Base-by-base conservation (phyloP, 306 rosid species). In the Cucurbita ficifolia region DNA sequence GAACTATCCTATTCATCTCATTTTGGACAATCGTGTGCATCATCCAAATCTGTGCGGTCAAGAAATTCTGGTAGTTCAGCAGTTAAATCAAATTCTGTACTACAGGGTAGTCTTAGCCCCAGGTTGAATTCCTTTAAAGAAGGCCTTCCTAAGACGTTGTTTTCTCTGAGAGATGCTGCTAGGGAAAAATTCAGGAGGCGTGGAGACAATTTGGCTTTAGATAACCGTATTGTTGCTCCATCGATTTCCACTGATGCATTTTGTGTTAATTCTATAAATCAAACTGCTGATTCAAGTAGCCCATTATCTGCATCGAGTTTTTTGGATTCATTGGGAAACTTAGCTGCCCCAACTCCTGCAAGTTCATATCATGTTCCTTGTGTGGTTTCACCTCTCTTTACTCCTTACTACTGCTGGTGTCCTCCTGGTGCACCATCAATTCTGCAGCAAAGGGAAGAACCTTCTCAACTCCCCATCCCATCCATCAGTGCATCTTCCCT, bases 331-430 rank as follows among this genome's bases (percentile, higher is more conserved):
- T 64, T 83, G 5, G 93, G 84, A 53, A 87, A 81, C 50, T 81
- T 82, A 75, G 54, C 83, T 75, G 83, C 50, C 22, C 81, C 90
- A 77, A 81, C 84, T 14, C 56, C 83, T 60, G 58, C 78, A 53
- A 82, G 83, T 76, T 60, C 82, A 58, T 85, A 83, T 71, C 86
- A 84, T 65, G 61, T 77, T 61, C 77, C 92, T 51, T 82, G 82
- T 21, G 42, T 81, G 45, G 91, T 76, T 52, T 72, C 91, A 14
- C 86, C 99, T 40, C 85, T 89, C 54, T 87, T 94, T 70, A 80
- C 96, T 45, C 99, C 99, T 17, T 84, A 88, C 79, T 91, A 95
- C 81, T 91, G 99, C 75, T 95, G 96, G 96, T 95, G 96, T 70
- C 96, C 99, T 55, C 86, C 97, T 0, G 84, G 88, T 17, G 73